Percentiles rank a stretch among this genome's conserved stretches.
Evolutionary conservation across 2,329 filamentous ascomycete species (phyloP).

Genomic region (Zasmidium angulare): DNA sequence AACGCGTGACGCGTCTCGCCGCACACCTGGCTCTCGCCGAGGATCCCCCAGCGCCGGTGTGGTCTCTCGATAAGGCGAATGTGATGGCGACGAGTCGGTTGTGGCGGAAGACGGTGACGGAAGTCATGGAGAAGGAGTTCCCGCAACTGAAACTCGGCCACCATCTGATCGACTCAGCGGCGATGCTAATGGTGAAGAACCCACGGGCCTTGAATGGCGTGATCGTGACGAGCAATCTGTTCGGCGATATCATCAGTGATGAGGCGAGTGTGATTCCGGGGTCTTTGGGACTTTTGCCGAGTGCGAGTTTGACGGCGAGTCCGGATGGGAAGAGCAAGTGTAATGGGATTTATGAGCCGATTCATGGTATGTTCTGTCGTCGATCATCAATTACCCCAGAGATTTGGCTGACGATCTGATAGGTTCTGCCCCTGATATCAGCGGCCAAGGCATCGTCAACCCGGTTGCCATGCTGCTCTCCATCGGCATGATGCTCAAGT

Average conservation of each 20-base stretch:
- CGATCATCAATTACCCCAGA: background rate
- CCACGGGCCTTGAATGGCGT: constrained; percentile 84
- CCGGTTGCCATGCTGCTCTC: constrained; percentile 90
- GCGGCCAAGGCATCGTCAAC: constrained; percentile 80
- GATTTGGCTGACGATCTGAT: constrained; percentile 5
- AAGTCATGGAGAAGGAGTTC: constrained; percentile 86
- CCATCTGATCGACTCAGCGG: constrained; percentile 93
- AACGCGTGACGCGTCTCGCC: constrained; percentile 80
- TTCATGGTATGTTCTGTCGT: constrained; percentile 67
- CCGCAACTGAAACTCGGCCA: constrained; percentile 80
- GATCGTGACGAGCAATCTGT: constrained; percentile 88
- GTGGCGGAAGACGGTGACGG: constrained; percentile 83
- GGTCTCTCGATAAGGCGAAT: constrained; percentile 93
- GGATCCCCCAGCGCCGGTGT: constrained; percentile 74
- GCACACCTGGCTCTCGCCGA: constrained; percentile 76
- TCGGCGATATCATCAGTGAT: constrained; percentile 94
- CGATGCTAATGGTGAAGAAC: constrained; percentile 97
- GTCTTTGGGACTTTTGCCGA: constrained; percentile 82
- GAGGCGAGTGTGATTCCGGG: constrained; percentile 94
- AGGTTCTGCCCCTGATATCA: constrained; percentile 89
- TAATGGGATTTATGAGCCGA: constrained; percentile 96
- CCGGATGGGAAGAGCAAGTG: constrained; percentile 81
- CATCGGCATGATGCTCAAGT: constrained; percentile 92
- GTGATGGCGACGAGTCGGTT: constrained; percentile 86
- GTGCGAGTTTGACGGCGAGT: constrained; percentile 80